A percentile compares a stretch with the other conserved stretches of the same genome.
phyloP scores from a whole-genome alignment of 2,329 filamentous ascomycete genomes.

The Talaromyces piceae region DNA sequence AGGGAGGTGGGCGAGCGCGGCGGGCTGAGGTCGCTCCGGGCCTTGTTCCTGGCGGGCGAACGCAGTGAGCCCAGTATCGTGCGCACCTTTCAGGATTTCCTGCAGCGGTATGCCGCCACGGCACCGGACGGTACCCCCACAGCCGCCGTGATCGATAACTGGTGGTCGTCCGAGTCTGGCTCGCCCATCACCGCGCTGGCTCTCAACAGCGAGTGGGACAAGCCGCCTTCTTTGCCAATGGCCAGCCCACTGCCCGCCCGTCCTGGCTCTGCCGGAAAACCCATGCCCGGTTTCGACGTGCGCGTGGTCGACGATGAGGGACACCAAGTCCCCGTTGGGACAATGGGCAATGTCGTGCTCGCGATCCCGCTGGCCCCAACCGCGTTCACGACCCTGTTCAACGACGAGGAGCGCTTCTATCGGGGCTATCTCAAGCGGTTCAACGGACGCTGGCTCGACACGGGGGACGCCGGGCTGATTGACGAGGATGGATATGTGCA shows the following conservation, averaged over 20 bases:
- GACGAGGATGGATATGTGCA: conserved; percentile 63
- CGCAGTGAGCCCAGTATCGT: conserved; percentile 82
- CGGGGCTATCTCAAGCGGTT: conserved; percentile 79
- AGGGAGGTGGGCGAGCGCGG: conserved; percentile 56
- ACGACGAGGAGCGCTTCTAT: conserved; percentile 79
- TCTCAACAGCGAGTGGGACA: conserved; percentile 55
- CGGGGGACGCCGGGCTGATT: conserved; percentile 81
- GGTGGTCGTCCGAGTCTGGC: conserved; percentile 67
- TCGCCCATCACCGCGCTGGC: conserved; percentile 62
- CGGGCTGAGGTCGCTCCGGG: conserved; percentile 64
- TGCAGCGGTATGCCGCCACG: conserved; percentile 61
- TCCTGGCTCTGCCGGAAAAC: conserved; percentile 80
- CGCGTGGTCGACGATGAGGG: conserved; percentile 76
- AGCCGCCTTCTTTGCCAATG: conserved; percentile 32
- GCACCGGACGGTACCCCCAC: too few species aligned
- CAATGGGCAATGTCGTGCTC: conserved; percentile 88
- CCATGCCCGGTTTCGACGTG: conserved; percentile 88
- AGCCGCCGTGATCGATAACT: conserved; percentile 61
- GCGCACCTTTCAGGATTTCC: conserved; percentile 67
- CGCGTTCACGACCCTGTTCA: conserved; percentile 77
- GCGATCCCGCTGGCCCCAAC: conserved; percentile 76
- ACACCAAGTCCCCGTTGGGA: conserved; percentile 59
- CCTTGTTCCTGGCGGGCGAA: conserved; percentile 81
- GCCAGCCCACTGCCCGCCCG: conserved; percentile 53
- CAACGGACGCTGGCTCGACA: conserved; percentile 75